Evolutionary conservation across 768 basidiomycete genomes (phyloP).

Genomic region (Paxillus rubicundulus): DNA sequence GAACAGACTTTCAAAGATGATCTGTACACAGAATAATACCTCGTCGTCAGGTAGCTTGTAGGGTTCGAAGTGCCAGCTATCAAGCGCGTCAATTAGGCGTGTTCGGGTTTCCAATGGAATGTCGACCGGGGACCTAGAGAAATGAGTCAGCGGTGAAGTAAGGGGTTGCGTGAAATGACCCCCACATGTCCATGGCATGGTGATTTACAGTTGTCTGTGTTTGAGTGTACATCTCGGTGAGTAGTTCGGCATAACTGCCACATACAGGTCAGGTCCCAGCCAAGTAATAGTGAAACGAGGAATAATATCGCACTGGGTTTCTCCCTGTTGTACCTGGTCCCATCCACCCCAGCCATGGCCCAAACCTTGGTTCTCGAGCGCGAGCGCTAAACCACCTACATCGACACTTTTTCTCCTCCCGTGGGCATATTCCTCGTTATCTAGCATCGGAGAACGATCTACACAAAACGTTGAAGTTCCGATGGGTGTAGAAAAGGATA

Average conservation of each 20-base stretch:
- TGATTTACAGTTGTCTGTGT: constrained; percentile 71
- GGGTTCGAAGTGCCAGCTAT: constrained; percentile 90
- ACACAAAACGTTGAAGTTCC: neutral
- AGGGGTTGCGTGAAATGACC: neutral
- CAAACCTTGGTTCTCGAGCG: constrained; percentile 57
- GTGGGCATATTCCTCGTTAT: constrained; percentile 27
- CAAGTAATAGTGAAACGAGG: neutral
- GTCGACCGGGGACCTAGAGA: constrained; percentile 45
- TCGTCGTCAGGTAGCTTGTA: constrained; percentile 80
- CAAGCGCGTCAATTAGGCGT: constrained; percentile 64
- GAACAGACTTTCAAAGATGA: constrained; percentile 85
- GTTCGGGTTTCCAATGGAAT: constrained; percentile 49
- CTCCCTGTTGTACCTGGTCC: constrained; percentile 47
- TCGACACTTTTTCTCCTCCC: constrained; percentile 77
- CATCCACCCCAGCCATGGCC: constrained; percentile 73
- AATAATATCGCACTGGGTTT: constrained; percentile 44
- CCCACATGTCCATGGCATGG: constrained; percentile 31
- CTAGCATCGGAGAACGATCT: constrained; percentile 19
- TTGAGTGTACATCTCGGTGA: constrained; percentile 82
- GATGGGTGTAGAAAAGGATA: neutral
- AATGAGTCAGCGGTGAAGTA: constrained; percentile 13
- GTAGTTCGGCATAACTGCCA: constrained; percentile 71
- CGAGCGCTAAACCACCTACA: constrained; percentile 83
- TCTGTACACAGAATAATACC: constrained; percentile 71
- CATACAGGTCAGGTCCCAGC: constrained; percentile 11